Evolutionary conservation across 371 early-diverging fungal genomes (phyloP).

Genomic region (Syncephalastrum racemosum): DNA sequence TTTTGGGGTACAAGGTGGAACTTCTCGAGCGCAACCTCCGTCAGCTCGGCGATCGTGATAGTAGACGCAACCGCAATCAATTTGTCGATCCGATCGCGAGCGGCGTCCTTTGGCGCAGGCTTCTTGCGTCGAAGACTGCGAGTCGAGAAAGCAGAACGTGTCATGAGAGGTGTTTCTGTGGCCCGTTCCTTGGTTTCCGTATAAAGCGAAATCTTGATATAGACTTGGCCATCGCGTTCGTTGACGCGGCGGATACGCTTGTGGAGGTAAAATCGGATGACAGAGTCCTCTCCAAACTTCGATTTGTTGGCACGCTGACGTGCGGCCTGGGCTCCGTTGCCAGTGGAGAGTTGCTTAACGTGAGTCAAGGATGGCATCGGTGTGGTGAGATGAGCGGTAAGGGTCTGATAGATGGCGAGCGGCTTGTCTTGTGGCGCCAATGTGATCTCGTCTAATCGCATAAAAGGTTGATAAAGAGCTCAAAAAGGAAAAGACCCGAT

Average conservation of each 20-base stretch:
- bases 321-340: conserved; percentile 21
- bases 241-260: conserved; percentile 54
- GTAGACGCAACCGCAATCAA: conserved; percentile 35
- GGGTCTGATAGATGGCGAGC: conserved; percentile 58
- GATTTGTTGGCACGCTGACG: conserved; percentile 33
- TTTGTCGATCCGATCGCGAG: conserved; percentile 39
- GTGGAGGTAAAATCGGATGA: conserved; percentile 52
- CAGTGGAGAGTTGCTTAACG: conserved; percentile 29
- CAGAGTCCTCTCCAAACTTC: conserved; percentile 44
- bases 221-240: conserved; percentile 39
- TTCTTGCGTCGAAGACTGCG: conserved; percentile 20
- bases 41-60: conserved; percentile 33
- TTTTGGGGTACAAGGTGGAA: conserved; percentile 35
- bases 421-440: conserved; percentile 60
- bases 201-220: conserved; percentile 44
- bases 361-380: conserved; percentile 56
- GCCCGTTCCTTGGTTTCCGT: conserved; percentile 14
- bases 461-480: too few relatives aligned
- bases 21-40: conserved; percentile 40
- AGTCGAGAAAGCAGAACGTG: conserved; percentile 13
- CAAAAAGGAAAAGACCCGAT: too few relatives aligned
- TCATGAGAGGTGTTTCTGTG: neutral
- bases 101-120: conserved; percentile 9
- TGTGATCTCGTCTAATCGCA: conserved; percentile 52
- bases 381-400: conserved; percentile 59